Conservation (phyloP, 2,329 filamentous ascomycete genomes). For the Aspergillus quadricinctus region DNA sequence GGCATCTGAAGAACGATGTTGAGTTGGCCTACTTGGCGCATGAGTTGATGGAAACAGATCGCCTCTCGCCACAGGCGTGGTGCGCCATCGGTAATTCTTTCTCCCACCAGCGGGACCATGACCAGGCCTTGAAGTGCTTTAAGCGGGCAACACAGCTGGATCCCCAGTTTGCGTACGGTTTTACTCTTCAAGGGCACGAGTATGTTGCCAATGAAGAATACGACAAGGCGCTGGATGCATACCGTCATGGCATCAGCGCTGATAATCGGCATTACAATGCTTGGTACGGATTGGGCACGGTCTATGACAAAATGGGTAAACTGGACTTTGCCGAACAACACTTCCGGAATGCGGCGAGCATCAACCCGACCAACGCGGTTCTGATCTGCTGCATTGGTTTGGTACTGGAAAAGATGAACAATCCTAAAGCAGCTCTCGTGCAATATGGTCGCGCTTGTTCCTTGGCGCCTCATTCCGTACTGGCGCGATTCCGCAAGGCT, state of each 20-base stretch:
- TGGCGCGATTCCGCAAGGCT: slow-evolving; percentile 91
- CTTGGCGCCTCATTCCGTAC: slow-evolving; percentile 72
- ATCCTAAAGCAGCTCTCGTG: slow-evolving; percentile 69
- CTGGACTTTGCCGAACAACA: slow-evolving; percentile 88
- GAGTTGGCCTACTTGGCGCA: slow-evolving; percentile 90
- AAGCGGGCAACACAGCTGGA: slow-evolving; percentile 88
- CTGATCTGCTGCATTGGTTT: slow-evolving; percentile 89
- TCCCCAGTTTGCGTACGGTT: slow-evolving; percentile 88
- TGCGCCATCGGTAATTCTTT: slow-evolving; percentile 93
- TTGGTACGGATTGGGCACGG: slow-evolving; percentile 82
- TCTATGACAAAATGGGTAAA: slow-evolving; percentile 86
- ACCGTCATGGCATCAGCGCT: slow-evolving; percentile 77
- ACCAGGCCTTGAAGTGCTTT: slow-evolving; percentile 92
- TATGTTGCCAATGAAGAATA: slow-evolving; percentile 96
- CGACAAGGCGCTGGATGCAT: slow-evolving; percentile 85
- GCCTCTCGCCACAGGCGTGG: slow-evolving; percentile 91
- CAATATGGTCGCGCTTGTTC: slow-evolving; percentile 81
- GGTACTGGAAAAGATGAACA: slow-evolving; percentile 83
- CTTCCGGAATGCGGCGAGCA: slow-evolving; percentile 79
- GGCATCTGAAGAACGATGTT: slow-evolving; percentile 90
- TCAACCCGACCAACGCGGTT: slow-evolving; percentile 92
- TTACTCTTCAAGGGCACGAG: slow-evolving; percentile 92
- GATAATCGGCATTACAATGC: slow-evolving; percentile 93
- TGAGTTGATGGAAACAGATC: slow-evolving; percentile 79
- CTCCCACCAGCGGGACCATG: slow-evolving; percentile 86